phyloP scores from a whole-genome alignment of 257 asterid genomes.

The Solanum raphanifolium region DNA sequence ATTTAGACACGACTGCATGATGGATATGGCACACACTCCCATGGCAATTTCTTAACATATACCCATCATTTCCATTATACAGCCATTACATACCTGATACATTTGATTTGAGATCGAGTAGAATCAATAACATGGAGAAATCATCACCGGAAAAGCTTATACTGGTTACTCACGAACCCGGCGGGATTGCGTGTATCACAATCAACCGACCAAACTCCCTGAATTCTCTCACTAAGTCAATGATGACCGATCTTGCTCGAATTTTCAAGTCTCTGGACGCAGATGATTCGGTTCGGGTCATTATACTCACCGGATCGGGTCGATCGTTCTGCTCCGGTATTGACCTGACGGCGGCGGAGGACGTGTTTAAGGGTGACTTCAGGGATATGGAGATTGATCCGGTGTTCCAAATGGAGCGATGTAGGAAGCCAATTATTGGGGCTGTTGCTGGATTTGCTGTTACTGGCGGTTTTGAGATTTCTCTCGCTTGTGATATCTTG shows the following conservation, averaged over 20 bases:
- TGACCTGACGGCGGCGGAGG: slow-evolving; percentile 85
- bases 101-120: not conserved
- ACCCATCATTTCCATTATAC: not conserved
- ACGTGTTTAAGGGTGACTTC: slow-evolving; percentile 79
- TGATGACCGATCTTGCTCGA: slow-evolving; percentile 59
- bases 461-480: slow-evolving; percentile 96
- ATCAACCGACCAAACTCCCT: slow-evolving; percentile 86
- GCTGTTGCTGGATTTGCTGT: slow-evolving; percentile 85
- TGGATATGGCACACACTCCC: slow-evolving; percentile 4
- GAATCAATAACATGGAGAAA: slow-evolving; percentile 23
- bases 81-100: not conserved
- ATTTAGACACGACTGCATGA: not conserved
- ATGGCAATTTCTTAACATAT: not conserved
- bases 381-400: slow-evolving; percentile 70
- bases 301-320: slow-evolving; percentile 68
- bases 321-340: slow-evolving; percentile 90
- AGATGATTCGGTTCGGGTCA: slow-evolving; percentile 61
- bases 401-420: slow-evolving; percentile 83
- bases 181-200: slow-evolving; percentile 53
- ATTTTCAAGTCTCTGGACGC: slow-evolving; percentile 41
- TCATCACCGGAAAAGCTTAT: slow-evolving; percentile 55
- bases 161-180: slow-evolving; percentile 34
- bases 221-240: slow-evolving; percentile 59
- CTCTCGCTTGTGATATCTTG: slow-evolving; percentile 80
- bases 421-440: slow-evolving; percentile 78